These are phyloP conservation scores for Neospermospora avenae DNA, from an alignment of 2,329 filamentous ascomycete genomes.

Conservation along the genomic window DNA sequence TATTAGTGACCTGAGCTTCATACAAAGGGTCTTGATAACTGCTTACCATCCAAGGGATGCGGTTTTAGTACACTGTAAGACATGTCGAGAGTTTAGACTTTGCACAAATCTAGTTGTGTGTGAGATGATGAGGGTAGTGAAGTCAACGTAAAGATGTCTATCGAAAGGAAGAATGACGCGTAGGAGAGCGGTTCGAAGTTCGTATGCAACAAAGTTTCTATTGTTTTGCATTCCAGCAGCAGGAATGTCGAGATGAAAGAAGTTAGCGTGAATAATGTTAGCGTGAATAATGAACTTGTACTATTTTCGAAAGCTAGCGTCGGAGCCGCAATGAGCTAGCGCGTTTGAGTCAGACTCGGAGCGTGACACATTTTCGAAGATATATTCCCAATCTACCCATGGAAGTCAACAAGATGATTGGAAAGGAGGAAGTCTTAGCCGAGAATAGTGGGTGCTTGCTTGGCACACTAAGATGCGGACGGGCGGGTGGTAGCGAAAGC, in stretches of 20 bases:
- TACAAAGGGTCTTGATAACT: background rate
- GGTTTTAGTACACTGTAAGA: background rate
- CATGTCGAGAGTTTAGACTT: background rate
- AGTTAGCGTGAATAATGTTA: background rate
- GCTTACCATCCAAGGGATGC: slow-evolving; percentile 7
- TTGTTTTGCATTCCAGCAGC: background rate
- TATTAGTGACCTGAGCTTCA: background rate
- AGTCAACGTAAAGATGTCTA: no score
- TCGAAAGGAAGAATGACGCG: no score
- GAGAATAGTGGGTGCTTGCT: background rate
- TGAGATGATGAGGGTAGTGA: background rate
- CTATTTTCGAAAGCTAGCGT: no score
- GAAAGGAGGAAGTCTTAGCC: background rate
- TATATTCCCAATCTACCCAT: background rate
- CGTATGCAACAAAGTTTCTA: background rate
- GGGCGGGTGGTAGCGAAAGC: background rate
- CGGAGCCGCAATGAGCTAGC: background rate
- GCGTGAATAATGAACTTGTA: no score
- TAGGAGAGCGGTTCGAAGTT: no score
- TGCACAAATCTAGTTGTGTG: background rate
- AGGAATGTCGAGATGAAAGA: background rate
- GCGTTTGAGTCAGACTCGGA: background rate
- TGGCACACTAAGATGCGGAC: background rate
- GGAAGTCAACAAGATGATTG: background rate
- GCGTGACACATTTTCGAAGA: background rate